Base-by-base conservation (phyloP, 805 yeast species). In the Hanseniaspora guilliermondii region DNA sequence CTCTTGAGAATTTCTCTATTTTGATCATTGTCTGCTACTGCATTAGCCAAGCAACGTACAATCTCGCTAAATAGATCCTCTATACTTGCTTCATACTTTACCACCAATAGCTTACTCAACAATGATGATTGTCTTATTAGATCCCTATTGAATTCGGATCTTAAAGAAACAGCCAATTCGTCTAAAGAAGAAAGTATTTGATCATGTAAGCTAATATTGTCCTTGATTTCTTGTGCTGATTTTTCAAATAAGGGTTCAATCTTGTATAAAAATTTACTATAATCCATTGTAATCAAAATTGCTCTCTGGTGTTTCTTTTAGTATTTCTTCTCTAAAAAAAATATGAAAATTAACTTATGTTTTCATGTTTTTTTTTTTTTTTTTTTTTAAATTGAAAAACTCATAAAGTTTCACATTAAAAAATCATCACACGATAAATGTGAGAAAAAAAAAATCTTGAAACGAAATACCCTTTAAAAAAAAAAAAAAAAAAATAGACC, bases 41-140 rank as follows among this genome's bases (percentile, higher is more conserved):
- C 49, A 53, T 68, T 68, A 0, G 70, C 69, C 12, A 67, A 54
- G 47, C 69, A 67, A 53, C 71, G 62, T 2, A 64, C 58, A 33
- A 66, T 22, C 53, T 66, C 70, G 17, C 68, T 62, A 8, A 58
- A 56, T 24, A 68, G 19, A 22, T 57, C 57, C 38, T 59, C 57
- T 54, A 57, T 60, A n/a, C 21, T n/a, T 16, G 12, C 16, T 6
- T n/a, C 27, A 14, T 38, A 49, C 19, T 41, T 37, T 14, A 49
- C 44, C 21, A 57, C 56, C 19, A 64, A 58, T 25, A 61, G 58
- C 1, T 47, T 32, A 27, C 57, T 59, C 14, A 66, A 36, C 48
- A 47, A 6, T 56, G 56, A 22, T 61, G 41, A 6, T 60, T 64
- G 59, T 14, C 68, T 61, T 2, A 67, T 58, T 12, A 65, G 24